These are phyloP conservation scores for Isabelozyma pseudorhagii DNA, from an alignment of 805 yeast genomes.

Conservation along the genomic window DNA sequence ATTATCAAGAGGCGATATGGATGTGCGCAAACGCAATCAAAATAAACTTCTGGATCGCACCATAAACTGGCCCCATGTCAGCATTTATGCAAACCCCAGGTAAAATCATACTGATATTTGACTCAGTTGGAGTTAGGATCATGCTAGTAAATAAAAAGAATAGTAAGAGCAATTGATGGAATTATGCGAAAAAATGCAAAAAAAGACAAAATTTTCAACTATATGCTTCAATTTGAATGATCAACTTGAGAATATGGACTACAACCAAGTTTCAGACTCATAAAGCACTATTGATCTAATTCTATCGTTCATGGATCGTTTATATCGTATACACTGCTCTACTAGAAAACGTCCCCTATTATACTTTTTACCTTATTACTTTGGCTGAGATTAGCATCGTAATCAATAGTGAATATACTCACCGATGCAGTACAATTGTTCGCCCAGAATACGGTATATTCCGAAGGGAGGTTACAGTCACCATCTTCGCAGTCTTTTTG, in stretches of 20 bases:
- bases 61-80: background rate
- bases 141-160: no score
- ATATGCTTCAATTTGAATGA: no score
- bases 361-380: conserved; percentile 2
- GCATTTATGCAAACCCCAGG: no score
- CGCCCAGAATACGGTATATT: conserved; percentile 18
- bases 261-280: background rate
- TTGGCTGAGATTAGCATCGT: conserved; percentile 20
- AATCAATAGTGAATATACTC: conserved; percentile 24
- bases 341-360: background rate
- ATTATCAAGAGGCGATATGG: background rate
- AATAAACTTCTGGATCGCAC: background rate
- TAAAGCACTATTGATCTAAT: background rate
- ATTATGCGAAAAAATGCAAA: background rate
- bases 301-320: background rate
- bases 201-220: background rate
- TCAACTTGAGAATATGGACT: no score
- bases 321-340: background rate
- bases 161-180: background rate
- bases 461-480: conserved; percentile 7
- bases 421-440: conserved; percentile 21
- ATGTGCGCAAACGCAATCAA: background rate
- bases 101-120: no score
- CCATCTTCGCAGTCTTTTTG: conserved; percentile 7
- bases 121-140: no score